These are phyloP conservation scores for Entomophthora muscae DNA, from an alignment of 371 early-diverging fungal species.

Conservation along the genomic window DNA sequence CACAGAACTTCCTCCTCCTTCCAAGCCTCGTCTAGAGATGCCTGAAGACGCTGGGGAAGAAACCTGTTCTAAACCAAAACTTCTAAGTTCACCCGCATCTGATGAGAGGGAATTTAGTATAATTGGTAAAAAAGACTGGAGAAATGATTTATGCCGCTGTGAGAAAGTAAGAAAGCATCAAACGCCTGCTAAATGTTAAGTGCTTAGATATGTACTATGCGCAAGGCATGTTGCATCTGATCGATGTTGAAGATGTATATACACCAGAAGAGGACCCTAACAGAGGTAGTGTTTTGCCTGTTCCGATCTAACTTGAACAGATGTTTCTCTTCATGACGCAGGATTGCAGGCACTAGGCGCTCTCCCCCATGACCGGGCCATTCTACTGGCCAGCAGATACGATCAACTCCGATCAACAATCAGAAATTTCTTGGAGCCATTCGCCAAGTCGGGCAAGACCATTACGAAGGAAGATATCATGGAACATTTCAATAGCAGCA, in stretches of 20 bases:
- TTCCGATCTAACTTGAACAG: neutral
- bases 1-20: neutral
- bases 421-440: constrained; percentile 39
- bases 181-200: neutral
- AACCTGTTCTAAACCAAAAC: neutral
- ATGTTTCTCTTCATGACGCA: neutral
- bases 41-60: neutral
- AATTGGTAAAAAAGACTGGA: constrained; percentile 10
- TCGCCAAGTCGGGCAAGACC: constrained; percentile 45
- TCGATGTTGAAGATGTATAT: neutral
- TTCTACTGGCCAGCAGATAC: neutral
- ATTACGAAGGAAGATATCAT: constrained; percentile 55
- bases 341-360: neutral
- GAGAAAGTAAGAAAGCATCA: neutral
- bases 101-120: neutral
- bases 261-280: neutral
- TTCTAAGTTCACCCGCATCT: no score
- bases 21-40: neutral
- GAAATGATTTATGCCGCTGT: constrained; percentile 21
- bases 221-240: neutral
- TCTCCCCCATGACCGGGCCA: neutral
- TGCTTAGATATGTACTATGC: neutral
- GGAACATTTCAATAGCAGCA: constrained; percentile 26
- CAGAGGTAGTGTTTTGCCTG: neutral
- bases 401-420: constrained; percentile 23